Evolutionary conservation across 768 basidiomycete species (phyloP).

Genomic region (Xanthoconium stramineum): DNA sequence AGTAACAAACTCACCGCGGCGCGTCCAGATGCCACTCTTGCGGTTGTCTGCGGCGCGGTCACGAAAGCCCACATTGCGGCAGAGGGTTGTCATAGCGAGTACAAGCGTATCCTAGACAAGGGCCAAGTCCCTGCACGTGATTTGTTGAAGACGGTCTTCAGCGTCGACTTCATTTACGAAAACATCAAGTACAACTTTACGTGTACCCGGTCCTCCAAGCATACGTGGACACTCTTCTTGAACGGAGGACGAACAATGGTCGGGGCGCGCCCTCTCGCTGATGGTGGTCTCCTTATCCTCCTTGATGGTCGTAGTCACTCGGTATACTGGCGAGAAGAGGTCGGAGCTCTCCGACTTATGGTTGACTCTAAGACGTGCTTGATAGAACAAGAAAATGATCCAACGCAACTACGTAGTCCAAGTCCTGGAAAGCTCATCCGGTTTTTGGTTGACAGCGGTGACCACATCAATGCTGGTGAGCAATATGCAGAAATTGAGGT

Average conservation of each 20-base stretch:
- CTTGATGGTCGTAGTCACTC: constrained; percentile 96
- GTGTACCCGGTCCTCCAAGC: constrained; percentile 84
- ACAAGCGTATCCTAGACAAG: constrained; percentile 94
- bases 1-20: constrained; percentile 97
- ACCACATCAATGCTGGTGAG: constrained; percentile 95
- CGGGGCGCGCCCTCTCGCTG: constrained; percentile 88
- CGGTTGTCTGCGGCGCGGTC: constrained; percentile 94
- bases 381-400: constrained; percentile 99
- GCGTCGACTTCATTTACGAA: constrained; percentile 97
- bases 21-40: constrained; percentile 87
- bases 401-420: constrained; percentile 93
- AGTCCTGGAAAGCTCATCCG: constrained; percentile 95
- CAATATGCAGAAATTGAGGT: constrained; percentile 98
- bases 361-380: constrained; percentile 97
- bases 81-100: constrained; percentile 87
- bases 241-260: constrained; percentile 94
- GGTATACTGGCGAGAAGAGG: constrained; percentile 97
- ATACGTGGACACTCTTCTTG: constrained; percentile 90
- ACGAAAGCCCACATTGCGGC: constrained; percentile 91
- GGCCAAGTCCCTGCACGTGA: constrained; percentile 96
- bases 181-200: constrained; percentile 95
- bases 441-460: constrained; percentile 94
- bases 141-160: constrained; percentile 93
- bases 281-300: constrained; percentile 89
- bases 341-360: constrained; percentile 87